These are phyloP conservation scores for Tribonema minus DNA, from an alignment of 108 stramenopile genomes.

Conservation along the genomic window DNA sequence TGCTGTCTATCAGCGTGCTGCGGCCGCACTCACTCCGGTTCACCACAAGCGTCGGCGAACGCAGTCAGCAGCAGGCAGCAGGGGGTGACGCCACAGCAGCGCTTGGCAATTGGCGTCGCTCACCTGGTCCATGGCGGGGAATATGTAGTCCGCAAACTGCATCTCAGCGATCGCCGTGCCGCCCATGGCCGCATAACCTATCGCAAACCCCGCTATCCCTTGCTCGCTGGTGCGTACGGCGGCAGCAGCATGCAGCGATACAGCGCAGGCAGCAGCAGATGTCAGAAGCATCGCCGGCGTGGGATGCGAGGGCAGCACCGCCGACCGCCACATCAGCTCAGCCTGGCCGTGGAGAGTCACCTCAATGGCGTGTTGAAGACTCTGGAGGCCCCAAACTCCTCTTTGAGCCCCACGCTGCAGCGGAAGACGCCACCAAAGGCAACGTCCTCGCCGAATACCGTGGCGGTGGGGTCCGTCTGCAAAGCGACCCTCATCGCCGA, in stretches of 20 bases:
- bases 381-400: conserved; percentile 71
- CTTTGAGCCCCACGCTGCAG: conserved; percentile 65
- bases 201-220: conserved; percentile 77
- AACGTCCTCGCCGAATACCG: conserved; percentile 95
- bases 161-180: conserved; percentile 95
- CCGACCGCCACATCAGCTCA: too few species aligned
- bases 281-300: neutral
- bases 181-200: conserved; percentile 89
- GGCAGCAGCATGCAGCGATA: neutral
- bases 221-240: conserved; percentile 9
- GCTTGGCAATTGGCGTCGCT: too few species aligned
- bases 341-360: too few species aligned
- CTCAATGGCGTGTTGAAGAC: conserved; percentile 87
- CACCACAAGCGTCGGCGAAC: too few species aligned
- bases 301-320: too few species aligned
- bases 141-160: conserved; percentile 90
- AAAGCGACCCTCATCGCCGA: conserved; percentile 51
- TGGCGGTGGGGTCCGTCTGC: conserved; percentile 52
- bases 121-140: conserved; percentile 84
- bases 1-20: neutral
- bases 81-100: too few species aligned
- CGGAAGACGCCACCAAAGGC: conserved; percentile 98
- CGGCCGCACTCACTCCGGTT: too few species aligned
- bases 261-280: conserved; percentile 48
- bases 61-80: too few species aligned